phyloP scores from a whole-genome alignment of 805 yeast species.

The Torulaspora indica region DNA sequence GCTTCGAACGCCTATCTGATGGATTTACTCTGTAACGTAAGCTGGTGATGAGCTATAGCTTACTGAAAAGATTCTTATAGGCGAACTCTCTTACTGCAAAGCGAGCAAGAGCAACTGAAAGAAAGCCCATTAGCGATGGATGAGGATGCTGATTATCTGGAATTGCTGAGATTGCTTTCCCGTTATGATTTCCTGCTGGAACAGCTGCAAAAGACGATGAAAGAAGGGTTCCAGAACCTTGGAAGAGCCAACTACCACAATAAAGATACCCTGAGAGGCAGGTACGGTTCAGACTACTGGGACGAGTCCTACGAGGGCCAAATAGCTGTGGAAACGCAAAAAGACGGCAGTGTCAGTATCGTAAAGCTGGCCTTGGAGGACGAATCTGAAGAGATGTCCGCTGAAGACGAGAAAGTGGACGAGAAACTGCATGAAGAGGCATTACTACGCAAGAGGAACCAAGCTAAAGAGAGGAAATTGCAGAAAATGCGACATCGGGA shows the following conservation, averaged over 20 bases:
- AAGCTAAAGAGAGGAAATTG: constrained; percentile 2
- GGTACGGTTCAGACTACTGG: constrained; percentile 35
- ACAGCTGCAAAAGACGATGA: constrained; percentile 25
- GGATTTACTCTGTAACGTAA: background rate
- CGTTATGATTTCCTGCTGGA: constrained; percentile 29
- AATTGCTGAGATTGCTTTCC: constrained; percentile 21
- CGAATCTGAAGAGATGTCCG: background rate
- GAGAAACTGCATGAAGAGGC: constrained; percentile 8
- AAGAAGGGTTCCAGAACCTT: constrained; percentile 28
- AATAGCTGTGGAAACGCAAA: constrained; percentile 10
- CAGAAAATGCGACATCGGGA: constrained; percentile 14
- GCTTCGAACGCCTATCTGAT: background rate
- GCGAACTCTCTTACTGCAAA: constrained; percentile 1
- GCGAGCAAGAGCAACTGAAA: background rate
- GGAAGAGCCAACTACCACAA: constrained; percentile 34
- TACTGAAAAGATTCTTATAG: background rate
- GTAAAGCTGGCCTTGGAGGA: constrained; percentile 3
- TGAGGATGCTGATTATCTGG: constrained; percentile 7
- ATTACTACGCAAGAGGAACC: constrained; percentile 4
- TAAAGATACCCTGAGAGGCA: constrained; percentile 31
- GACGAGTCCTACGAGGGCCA: constrained; percentile 30
- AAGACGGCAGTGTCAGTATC: constrained; percentile 3
- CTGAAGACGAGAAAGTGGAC: constrained; percentile 7
- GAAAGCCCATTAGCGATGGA: constrained; percentile 3
- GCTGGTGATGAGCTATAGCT: too few species aligned